phyloP scores from a whole-genome alignment of 306 rosid species.

The Pterocarpus santalinus region DNA sequence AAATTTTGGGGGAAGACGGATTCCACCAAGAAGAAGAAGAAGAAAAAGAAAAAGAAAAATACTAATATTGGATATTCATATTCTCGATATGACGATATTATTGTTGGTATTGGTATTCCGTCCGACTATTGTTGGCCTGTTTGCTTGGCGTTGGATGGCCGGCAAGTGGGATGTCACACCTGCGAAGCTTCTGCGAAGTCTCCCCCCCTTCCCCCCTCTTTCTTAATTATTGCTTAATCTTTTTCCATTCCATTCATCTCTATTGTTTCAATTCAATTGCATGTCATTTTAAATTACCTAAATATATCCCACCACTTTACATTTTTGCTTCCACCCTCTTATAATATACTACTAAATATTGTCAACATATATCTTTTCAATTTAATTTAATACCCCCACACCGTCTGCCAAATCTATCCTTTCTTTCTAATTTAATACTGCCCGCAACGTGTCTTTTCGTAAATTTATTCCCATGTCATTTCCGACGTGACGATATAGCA shows the following conservation, averaged over 20 bases:
- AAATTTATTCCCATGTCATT: not conserved
- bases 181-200: slow-evolving; percentile 47
- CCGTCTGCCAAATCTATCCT: not conserved
- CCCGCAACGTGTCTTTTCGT: not conserved
- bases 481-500: not conserved
- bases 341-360: too few relatives aligned
- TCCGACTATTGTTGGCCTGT: not conserved
- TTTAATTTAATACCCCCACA: not conserved
- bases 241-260: not conserved
- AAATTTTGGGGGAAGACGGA: not conserved
- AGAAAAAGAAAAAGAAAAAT: too few relatives aligned
- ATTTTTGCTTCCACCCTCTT: too few relatives aligned
- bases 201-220: not conserved
- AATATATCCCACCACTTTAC: not conserved
- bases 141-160: slow-evolving; percentile 44
- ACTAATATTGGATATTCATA: not conserved
- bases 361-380: not conserved
- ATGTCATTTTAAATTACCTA: not conserved
- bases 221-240: not conserved
- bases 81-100: too few relatives aligned
- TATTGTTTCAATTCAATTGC: not conserved
- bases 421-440: not conserved
- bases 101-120: not conserved
- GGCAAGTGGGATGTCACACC: slow-evolving; percentile 49
- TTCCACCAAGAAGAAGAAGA: not conserved